Percentiles rank a stretch among this genome's conserved stretches.
Evolutionary conservation across 2,329 filamentous ascomycete genomes (phyloP).

Genomic region (Elsinoe ampelina): DNA sequence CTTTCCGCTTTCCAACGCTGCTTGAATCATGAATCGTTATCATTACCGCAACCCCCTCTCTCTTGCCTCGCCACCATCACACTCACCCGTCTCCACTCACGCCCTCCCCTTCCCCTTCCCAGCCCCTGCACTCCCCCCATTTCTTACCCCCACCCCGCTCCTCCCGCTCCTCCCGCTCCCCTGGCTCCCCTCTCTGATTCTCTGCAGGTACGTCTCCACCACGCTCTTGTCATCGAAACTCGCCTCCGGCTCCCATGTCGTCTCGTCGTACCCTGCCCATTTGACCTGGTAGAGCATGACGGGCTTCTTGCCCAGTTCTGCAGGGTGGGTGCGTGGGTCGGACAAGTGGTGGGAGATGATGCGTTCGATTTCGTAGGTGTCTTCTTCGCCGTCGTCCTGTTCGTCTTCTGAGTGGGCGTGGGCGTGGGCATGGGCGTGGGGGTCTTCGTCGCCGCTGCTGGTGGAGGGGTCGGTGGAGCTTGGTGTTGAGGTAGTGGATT

Average conservation of each 20-base stretch:
- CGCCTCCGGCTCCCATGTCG: conserved; percentile 26
- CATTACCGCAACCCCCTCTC: neutral
- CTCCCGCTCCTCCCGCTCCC: neutral
- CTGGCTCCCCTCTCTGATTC: neutral
- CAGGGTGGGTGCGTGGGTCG: conserved; percentile 24
- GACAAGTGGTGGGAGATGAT: conserved; percentile 24
- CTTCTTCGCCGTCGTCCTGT: conserved; percentile 11
- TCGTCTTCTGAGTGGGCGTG: conserved; percentile 4
- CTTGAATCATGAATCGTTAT: neutral
- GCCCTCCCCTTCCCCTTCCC: neutral
- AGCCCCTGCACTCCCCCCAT: neutral
- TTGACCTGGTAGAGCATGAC: conserved; percentile 27
- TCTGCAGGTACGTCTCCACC: conserved; percentile 21
- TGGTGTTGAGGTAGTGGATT: neutral
- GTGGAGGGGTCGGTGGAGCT: neutral
- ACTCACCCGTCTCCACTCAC: neutral
- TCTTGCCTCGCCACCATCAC: neutral
- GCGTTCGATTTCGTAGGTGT: conserved; percentile 21
- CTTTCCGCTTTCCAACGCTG: too few species aligned
- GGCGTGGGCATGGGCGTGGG: too few species aligned
- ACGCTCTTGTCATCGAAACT: conserved; percentile 24
- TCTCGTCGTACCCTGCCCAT: conserved; percentile 25
- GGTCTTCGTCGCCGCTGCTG: too few species aligned
- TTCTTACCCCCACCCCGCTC: neutral
- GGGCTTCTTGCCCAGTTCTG: conserved; percentile 19